Evolutionary conservation across 148 eudicot genomes (phyloP).

Genomic region (Dianthus caryophyllus): DNA sequence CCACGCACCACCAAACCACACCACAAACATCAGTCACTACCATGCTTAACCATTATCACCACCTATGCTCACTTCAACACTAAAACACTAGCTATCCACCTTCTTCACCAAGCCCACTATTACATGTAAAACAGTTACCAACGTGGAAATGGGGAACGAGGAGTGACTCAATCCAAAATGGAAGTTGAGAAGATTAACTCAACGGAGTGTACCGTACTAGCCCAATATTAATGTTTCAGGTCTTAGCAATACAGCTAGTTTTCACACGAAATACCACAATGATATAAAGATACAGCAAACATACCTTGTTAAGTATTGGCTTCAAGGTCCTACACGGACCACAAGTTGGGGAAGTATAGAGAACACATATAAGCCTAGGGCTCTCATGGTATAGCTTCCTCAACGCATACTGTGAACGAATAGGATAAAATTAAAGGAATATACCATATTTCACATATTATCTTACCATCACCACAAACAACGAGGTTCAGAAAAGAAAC

Average conservation of each 20-base stretch:
- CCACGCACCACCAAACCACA: no score
- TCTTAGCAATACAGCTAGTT: background rate
- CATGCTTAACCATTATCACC: no score
- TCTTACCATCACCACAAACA: conserved; percentile 14
- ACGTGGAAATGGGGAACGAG: no score
- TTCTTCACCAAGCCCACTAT: no score
- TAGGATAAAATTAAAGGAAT: conserved; percentile 3
- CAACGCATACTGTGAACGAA: conserved; percentile 71
- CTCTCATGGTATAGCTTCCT: conserved; percentile 96
- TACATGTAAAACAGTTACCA: no score
- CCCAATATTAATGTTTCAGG: background rate
- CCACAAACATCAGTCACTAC: no score
- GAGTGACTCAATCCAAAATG: no score
- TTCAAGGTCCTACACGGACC: conserved; percentile 98
- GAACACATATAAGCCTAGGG: conserved; percentile 85
- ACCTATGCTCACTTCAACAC: no score
- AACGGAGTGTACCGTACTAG: no score
- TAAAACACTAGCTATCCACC: no score
- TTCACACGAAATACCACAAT: background rate
- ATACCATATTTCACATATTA: background rate
- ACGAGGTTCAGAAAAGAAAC: conserved; percentile 34
- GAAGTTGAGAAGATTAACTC: no score
- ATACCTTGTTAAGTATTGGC: conserved; percentile 96
- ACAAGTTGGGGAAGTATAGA: conserved; percentile 88
- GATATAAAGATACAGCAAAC: conserved; percentile 4